Evolutionary conservation across 208 protist genomes (phyloP).

Genomic region (Leishmania major): DNA sequence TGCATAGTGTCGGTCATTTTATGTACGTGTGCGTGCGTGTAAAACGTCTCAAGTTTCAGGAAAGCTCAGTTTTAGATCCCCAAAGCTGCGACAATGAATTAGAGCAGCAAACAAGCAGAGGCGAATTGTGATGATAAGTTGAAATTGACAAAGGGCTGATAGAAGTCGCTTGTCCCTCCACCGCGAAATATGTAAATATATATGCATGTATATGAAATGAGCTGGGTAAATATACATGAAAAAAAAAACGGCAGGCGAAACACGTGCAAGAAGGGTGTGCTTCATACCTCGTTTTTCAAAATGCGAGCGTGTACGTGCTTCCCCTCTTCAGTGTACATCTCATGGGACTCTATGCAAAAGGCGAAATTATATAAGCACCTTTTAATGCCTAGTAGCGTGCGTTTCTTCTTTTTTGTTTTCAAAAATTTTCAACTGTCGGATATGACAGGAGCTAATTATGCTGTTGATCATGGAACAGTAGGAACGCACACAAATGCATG

Average conservation of each 20-base stretch:
- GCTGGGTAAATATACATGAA: background rate
- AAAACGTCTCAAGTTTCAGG: background rate
- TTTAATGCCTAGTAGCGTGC: background rate
- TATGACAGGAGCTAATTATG: background rate
- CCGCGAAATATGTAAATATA: background rate
- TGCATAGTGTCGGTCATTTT: conserved; percentile 17
- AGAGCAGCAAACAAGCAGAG: background rate
- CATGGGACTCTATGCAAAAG: background rate
- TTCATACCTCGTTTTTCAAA: background rate
- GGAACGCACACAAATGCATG: background rate
- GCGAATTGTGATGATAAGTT: background rate
- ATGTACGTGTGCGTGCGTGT: background rate
- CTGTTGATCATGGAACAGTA: background rate
- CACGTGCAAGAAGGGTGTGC: too few relatives aligned
- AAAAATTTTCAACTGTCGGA: too few relatives aligned
- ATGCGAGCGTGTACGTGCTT: background rate
- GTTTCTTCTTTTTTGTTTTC: background rate
- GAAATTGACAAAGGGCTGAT: background rate
- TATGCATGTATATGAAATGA: background rate
- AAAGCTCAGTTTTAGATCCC: background rate
- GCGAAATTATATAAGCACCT: background rate
- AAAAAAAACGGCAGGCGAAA: background rate
- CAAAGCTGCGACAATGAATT: background rate
- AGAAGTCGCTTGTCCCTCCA: background rate
- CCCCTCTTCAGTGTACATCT: background rate